A percentile compares a stretch with the other conserved stretches of the same genome.
phyloP scores from a whole-genome alignment of 164 flowering plant species.

The Saururus chinensis region DNA sequence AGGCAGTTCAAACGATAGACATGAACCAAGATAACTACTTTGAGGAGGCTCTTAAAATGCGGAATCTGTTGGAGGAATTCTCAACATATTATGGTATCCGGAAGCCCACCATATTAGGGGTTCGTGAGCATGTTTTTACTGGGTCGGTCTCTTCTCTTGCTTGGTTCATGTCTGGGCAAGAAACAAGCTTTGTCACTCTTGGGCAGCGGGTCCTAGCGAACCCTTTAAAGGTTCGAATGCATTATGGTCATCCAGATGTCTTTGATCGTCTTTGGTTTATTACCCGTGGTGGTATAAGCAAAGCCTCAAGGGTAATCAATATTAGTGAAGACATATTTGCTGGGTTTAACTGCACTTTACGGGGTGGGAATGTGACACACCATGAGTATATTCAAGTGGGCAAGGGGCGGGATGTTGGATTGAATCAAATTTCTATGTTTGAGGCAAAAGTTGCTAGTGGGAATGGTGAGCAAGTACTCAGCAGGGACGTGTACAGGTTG shows the following conservation, averaged over 20 bases:
- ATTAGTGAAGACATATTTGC: conserved; percentile 97
- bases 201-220: conserved; percentile 97
- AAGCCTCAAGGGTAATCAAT: conserved; percentile 86
- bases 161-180: conserved; percentile 98
- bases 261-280: conserved; percentile 93
- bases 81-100: conserved; percentile 53
- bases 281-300: conserved; percentile 87
- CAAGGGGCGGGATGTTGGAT: conserved; percentile 94
- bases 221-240: conserved; percentile 88
- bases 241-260: conserved; percentile 97
- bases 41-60: conserved; percentile 95
- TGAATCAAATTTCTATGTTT: conserved; percentile 92
- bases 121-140: conserved; percentile 83
- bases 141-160: conserved; percentile 96
- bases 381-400: conserved; percentile 98
- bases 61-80: conserved; percentile 83
- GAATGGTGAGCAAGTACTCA: conserved; percentile 88
- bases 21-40: conserved; percentile 96
- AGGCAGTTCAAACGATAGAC: conserved; percentile 93
- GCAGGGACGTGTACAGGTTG: conserved; percentile 83
- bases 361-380: conserved; percentile 96
- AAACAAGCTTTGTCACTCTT: conserved; percentile 83
- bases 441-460: conserved; percentile 98
- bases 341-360: conserved; percentile 85
- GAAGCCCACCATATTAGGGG: conserved; percentile 88